Evolutionary conservation across 2,329 filamentous ascomycete genomes (phyloP).

Genomic region (Colletotrichum scovillei): DNA sequence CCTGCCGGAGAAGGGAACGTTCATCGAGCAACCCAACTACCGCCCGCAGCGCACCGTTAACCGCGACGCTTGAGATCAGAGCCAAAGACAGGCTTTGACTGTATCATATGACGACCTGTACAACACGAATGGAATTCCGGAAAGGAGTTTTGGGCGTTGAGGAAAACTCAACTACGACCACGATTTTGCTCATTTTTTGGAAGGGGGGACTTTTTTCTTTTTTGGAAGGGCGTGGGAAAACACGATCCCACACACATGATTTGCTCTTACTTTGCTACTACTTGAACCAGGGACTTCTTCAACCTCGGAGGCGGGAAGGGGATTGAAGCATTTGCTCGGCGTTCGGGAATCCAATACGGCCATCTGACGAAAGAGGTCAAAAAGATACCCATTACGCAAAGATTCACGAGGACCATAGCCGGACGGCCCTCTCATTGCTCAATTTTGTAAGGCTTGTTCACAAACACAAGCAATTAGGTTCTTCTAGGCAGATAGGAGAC

Average conservation of each 20-base stretch:
- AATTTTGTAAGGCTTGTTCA: slow-evolving; percentile 27
- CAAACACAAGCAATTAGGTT: slow-evolving; percentile 3
- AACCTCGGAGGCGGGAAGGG: slow-evolving; percentile 12
- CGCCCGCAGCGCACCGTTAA: slow-evolving; percentile 72
- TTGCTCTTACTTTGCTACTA: background rate
- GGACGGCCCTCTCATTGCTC: slow-evolving; percentile 13
- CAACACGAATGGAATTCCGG: slow-evolving; percentile 24
- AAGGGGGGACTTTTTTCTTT: background rate
- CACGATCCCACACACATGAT: slow-evolving; percentile 7
- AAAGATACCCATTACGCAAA: slow-evolving; percentile 33
- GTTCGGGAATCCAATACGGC: slow-evolving; percentile 35
- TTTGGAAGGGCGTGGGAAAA: slow-evolving; percentile 2
- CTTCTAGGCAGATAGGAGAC: slow-evolving; percentile 19
- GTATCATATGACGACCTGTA: slow-evolving; percentile 33
- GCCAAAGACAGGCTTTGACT: background rate
- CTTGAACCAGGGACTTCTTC: slow-evolving; percentile 16
- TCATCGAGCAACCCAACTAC: slow-evolving; percentile 88
- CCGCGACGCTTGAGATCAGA: slow-evolving; percentile 44
- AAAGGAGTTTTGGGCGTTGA: slow-evolving; percentile 28
- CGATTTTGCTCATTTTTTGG: slow-evolving; percentile 14
- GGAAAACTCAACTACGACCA: slow-evolving; percentile 29
- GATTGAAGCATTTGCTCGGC: slow-evolving; percentile 33
- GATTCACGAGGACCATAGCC: slow-evolving; percentile 3
- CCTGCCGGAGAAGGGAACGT: slow-evolving; percentile 81
- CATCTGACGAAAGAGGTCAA: slow-evolving; percentile 26